Evolutionary conservation across 345 rosid genomes (phyloP).

Genomic region (Hibiscus tridactylites): DNA sequence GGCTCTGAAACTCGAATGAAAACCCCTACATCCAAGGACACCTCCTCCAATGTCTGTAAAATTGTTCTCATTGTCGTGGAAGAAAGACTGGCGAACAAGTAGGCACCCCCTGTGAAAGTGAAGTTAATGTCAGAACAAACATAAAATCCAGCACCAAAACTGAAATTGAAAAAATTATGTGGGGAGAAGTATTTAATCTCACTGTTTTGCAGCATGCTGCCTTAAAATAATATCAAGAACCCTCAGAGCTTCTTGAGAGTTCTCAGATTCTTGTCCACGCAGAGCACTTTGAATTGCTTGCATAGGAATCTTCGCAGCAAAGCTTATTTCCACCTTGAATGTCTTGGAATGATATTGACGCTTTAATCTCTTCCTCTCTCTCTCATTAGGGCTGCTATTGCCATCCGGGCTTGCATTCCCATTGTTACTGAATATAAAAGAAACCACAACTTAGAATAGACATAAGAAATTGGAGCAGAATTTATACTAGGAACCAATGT

Average conservation of each 20-base stretch:
- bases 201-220: constrained; percentile 92
- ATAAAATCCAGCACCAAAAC: neutral
- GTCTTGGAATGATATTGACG: constrained; percentile 54
- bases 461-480: neutral
- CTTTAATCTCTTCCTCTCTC: constrained; percentile 58
- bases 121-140: neutral
- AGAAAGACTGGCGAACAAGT: constrained; percentile 81
- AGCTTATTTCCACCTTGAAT: constrained; percentile 57
- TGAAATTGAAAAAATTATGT: neutral
- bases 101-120: constrained; percentile 73
- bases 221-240: constrained; percentile 77
- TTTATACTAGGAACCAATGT: neutral
- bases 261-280: constrained; percentile 69
- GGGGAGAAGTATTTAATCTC: constrained; percentile 11
- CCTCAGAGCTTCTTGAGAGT: constrained; percentile 67
- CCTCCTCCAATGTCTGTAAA: constrained; percentile 74
- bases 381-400: constrained; percentile 31
- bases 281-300: constrained; percentile 73
- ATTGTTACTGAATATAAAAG: constrained; percentile 30
- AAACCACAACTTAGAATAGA: neutral
- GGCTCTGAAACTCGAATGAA: constrained; percentile 80
- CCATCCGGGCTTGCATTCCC: constrained; percentile 51
- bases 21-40: constrained; percentile 74
- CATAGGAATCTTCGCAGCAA: constrained; percentile 76
- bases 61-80: constrained; percentile 62